Evolutionary conservation across 345 rosid genomes (phyloP).

Genomic region (Ricinus communis): DNA sequence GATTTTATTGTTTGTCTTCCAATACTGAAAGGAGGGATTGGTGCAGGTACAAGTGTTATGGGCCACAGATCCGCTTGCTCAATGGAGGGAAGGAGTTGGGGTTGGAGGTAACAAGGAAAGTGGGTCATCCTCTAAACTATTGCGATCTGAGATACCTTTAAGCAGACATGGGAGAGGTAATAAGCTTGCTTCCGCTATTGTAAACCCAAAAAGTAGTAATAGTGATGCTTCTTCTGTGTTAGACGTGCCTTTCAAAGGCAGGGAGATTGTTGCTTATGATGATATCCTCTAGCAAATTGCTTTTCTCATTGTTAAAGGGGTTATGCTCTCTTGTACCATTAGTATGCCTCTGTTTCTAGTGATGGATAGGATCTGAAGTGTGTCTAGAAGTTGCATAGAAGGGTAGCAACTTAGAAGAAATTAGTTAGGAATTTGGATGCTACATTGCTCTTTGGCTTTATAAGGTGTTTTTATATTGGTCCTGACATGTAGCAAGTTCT

Average conservation of each 20-base stretch:
- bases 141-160: constrained; percentile 65
- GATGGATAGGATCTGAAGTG: not conserved
- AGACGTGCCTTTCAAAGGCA: constrained; percentile 49
- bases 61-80: constrained; percentile 76
- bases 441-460: not conserved
- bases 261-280: constrained; percentile 74
- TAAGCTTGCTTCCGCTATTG: constrained; percentile 72
- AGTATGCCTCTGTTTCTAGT: not conserved
- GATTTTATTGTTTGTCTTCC: not conserved
- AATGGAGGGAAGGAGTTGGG: constrained; percentile 70
- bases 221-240: constrained; percentile 16
- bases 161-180: constrained; percentile 72
- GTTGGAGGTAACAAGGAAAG: constrained; percentile 33
- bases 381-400: constrained; percentile 3
- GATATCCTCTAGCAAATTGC: constrained; percentile 50
- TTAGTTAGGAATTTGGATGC: not conserved
- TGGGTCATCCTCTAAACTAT: constrained; percentile 60
- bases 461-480: not conserved
- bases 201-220: constrained; percentile 44
- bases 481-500: not conserved
- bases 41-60: constrained; percentile 68
- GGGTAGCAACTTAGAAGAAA: constrained; percentile 10
- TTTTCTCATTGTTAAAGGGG: not conserved
- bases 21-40: constrained; percentile 1
- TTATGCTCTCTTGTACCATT: not conserved